Base-by-base conservation (phyloP, 441 rosid genomes). In the Euphorbia corollata region DNA sequence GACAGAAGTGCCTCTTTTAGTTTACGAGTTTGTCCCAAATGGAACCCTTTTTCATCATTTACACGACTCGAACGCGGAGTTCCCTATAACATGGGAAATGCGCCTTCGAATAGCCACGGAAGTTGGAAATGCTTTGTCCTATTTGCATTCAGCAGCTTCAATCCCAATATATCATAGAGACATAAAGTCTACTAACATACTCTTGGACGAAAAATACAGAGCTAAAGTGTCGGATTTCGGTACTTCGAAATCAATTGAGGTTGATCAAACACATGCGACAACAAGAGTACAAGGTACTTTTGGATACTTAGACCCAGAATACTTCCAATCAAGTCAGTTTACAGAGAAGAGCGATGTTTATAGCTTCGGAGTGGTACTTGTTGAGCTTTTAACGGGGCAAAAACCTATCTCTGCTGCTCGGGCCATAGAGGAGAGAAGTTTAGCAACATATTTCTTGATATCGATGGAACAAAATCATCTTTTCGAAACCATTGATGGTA, bases 191-290 rank as follows among this genome's bases (percentile, higher is more conserved):
- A 32, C 59, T 5, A 64, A 64, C 47, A 64, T 64, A 51, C 59
- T 64, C 7, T 32, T 64, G 43, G 68, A 64, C 19, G 51, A 53
- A 0, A 65, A 65, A 51, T 65, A 65, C 12, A 54, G 68, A 53
- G 68, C 68, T 5, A 65, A 65, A 65, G 59, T 65, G 5, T 65
- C 68, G 13, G 68, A 65, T 65, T 65, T 65, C 13, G 68, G 68
- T 16, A 51, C 60, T 2, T 65, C 68, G 12, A 65, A 54, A 53
- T 51, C 68, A 19, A 34, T 65, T 1, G 59, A 57, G 32, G 50
- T 65, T 65, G 60, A 65, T 36, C 60, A 65, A 65, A 65, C 60
- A 19, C 68, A 65, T 38, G 48, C 34, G 18, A 65, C 68, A 5
- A 65, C 68, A 18, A 13, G 68, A 53, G 47, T 53, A 65, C 59